A percentile compares a stretch with the other conserved stretches of the same genome.
These are phyloP conservation scores for Phellinidium pouzarii DNA, from an alignment of 1,284 basidiomycete species.

Conservation along the genomic window DNA sequence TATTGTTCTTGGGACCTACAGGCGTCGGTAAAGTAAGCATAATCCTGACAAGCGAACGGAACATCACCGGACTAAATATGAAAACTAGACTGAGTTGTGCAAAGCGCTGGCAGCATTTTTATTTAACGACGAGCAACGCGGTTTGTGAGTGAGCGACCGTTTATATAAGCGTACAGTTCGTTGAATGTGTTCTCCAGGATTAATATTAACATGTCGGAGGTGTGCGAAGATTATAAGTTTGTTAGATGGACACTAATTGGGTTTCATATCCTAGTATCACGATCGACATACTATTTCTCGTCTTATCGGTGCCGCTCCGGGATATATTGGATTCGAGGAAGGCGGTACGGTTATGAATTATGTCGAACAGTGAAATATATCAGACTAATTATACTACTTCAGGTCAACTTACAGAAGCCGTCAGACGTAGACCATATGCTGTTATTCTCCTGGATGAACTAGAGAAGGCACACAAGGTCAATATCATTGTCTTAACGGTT, in stretches of 20 bases:
- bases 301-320: constrained; percentile 85
- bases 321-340: constrained; percentile 92
- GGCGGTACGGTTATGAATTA: constrained; percentile 44
- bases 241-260: neutral
- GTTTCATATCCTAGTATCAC: constrained; percentile 50
- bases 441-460: constrained; percentile 82
- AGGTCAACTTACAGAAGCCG: constrained; percentile 84
- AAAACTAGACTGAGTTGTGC: constrained; percentile 73
- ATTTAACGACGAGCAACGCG: constrained; percentile 81
- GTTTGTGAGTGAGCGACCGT: constrained; percentile 70
- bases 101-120: constrained; percentile 84
- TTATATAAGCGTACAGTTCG: constrained; percentile 4
- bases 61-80: neutral
- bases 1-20: constrained; percentile 87
- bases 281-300: constrained; percentile 88
- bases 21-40: constrained; percentile 69
- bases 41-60: neutral
- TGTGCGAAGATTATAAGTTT: constrained; percentile 15
- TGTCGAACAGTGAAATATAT: neutral
- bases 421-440: constrained; percentile 76
- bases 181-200: constrained; percentile 41
- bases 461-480: constrained; percentile 83
- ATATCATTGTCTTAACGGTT: constrained; percentile 4
- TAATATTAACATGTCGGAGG: constrained; percentile 87
- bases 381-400: constrained; percentile 1